phyloP scores from a whole-genome alignment of 2,329 filamentous ascomycete genomes.

The Drechslera avenae region DNA sequence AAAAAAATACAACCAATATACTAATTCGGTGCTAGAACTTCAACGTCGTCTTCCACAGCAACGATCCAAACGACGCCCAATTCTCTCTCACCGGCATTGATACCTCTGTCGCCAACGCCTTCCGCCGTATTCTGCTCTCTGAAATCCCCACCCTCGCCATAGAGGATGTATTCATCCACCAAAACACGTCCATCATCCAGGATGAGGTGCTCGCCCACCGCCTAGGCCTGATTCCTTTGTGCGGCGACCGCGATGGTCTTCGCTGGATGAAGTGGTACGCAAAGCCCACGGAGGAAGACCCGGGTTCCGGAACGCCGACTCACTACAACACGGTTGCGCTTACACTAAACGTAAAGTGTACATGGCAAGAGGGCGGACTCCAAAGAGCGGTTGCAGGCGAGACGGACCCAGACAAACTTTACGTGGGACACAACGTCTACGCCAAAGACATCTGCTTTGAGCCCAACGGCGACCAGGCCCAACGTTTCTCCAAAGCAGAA shows the following conservation, averaged over 20 bases:
- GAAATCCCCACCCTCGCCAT: slow-evolving; percentile 95
- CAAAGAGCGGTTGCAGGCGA: slow-evolving; percentile 68
- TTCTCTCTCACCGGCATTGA: slow-evolving; percentile 94
- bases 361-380: slow-evolving; percentile 68
- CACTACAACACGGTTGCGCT: slow-evolving; percentile 91
- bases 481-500: slow-evolving; percentile 39
- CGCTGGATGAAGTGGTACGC: slow-evolving; percentile 82
- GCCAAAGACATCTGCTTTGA: slow-evolving; percentile 69
- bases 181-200: slow-evolving; percentile 98
- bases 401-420: slow-evolving; percentile 81
- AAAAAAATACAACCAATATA: not conserved
- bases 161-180: slow-evolving; percentile 88
- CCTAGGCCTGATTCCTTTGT: slow-evolving; percentile 87
- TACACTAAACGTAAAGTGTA: slow-evolving; percentile 77
- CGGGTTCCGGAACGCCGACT: slow-evolving; percentile 52
- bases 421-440: slow-evolving; percentile 75
- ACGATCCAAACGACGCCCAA: slow-evolving; percentile 74
- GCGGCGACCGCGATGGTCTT: slow-evolving; percentile 76
- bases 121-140: slow-evolving; percentile 91
- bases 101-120: slow-evolving; percentile 92
- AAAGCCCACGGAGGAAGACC: slow-evolving; percentile 64
- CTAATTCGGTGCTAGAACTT: slow-evolving; percentile 58
- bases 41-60: slow-evolving; percentile 81
- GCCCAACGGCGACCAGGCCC: slow-evolving; percentile 66
- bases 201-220: slow-evolving; percentile 94